Conservation (phyloP, 257 asterid genomes). For the Gentiana dahurica region DNA sequence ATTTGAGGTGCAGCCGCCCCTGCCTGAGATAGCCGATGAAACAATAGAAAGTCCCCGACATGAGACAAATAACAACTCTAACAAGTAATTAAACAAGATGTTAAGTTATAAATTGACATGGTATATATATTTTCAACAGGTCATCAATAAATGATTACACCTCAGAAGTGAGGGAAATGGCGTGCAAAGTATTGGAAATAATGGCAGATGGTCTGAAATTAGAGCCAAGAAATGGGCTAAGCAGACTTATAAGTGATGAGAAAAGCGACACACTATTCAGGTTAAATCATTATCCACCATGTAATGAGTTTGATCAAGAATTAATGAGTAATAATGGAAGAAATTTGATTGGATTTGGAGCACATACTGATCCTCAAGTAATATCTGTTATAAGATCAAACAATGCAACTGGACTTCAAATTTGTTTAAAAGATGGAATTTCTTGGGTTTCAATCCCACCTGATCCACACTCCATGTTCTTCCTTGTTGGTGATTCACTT, state of each 20-base stretch:
- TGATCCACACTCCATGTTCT: constrained; percentile 21
- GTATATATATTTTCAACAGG: neutral
- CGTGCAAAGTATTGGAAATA: constrained; percentile 15
- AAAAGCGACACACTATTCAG: constrained; percentile 19
- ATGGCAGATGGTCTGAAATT: constrained; percentile 21
- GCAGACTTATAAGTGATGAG: constrained; percentile 20
- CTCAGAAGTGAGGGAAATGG: constrained; percentile 15
- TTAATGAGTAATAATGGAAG: constrained; percentile 6
- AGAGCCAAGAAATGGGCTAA: constrained; percentile 14
- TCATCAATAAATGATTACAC: constrained; percentile 12
- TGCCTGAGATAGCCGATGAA: too few species aligned
- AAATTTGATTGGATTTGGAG: constrained; percentile 22
- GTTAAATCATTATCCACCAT: constrained; percentile 25
- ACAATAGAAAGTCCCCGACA: too few species aligned
- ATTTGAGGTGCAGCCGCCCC: too few species aligned
- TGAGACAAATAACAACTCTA: too few species aligned
- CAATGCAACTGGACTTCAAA: constrained; percentile 22
- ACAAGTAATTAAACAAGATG: too few species aligned
- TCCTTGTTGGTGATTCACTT: constrained; percentile 25
- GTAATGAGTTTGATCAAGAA: constrained; percentile 5
- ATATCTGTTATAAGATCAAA: constrained; percentile 23
- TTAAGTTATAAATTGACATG: too few species aligned
- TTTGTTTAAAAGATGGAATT: constrained; percentile 14
- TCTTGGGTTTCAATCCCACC: constrained; percentile 25
- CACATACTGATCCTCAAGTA: constrained; percentile 26